Percentiles rank a stretch among this genome's conserved stretches.
Conservation (phyloP, 805 yeast species). For the Saturnispora sekii region DNA sequence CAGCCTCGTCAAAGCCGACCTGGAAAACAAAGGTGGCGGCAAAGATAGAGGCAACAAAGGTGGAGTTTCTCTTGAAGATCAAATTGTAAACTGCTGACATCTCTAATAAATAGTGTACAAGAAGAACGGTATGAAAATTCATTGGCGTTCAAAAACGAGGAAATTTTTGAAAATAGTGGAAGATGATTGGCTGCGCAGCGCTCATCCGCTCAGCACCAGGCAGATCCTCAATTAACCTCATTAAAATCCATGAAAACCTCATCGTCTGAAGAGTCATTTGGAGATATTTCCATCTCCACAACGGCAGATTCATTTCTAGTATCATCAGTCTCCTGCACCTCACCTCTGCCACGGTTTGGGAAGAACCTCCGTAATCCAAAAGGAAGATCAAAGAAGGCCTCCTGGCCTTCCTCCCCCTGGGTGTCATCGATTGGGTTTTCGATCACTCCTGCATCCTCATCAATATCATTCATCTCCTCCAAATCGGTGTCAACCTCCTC, state of each 20-base stretch:
- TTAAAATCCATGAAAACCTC: no score
- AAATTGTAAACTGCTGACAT: slow-evolving; percentile 48
- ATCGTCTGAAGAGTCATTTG: no score
- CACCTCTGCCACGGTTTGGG: background rate
- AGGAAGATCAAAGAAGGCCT: no score
- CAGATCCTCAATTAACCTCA: no score
- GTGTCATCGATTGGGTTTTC: background rate
- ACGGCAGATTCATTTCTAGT: background rate
- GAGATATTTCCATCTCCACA: no score
- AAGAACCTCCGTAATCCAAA: no score
- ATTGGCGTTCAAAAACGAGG: no score
- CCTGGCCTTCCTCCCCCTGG: background rate
- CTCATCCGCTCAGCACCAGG: no score
- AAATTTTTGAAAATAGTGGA: no score
- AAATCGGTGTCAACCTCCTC: background rate
- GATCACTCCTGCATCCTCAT: background rate
- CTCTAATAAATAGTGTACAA: background rate
- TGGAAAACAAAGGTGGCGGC: slow-evolving; percentile 82
- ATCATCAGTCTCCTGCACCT: slow-evolving; percentile 5
- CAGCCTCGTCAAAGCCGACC: slow-evolving; percentile 57
- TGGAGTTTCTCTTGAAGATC: slow-evolving; percentile 82
- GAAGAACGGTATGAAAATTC: background rate
- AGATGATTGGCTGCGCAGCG: no score
- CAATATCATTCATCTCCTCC: background rate
- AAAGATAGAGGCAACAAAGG: slow-evolving; percentile 74